phyloP scores from a whole-genome alignment of 2,329 filamentous ascomycete genomes.

The Neonectria hederae region DNA sequence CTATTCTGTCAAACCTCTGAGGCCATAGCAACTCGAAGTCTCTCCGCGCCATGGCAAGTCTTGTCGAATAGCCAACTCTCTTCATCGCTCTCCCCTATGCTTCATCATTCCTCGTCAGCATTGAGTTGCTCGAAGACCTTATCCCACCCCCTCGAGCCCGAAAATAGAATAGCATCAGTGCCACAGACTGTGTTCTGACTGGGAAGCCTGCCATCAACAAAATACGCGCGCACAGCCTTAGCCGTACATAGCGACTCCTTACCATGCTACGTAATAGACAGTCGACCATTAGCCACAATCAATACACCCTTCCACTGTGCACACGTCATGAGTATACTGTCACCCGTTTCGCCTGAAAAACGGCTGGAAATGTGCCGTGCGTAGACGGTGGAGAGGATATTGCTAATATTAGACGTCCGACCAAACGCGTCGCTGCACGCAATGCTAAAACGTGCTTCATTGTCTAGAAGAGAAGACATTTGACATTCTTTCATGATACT shows the following conservation, averaged over 20 bases:
- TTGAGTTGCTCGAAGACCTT: slow-evolving; percentile 15
- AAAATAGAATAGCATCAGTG: slow-evolving; percentile 21
- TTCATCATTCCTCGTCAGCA: not conserved
- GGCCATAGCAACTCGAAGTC: not conserved
- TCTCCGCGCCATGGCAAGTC: not conserved
- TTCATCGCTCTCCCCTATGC: not conserved
- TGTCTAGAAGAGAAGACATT: not conserved
- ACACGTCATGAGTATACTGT: slow-evolving; percentile 40
- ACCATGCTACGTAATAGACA: slow-evolving; percentile 13
- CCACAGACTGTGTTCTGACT: slow-evolving; percentile 26
- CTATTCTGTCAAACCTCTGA: not conserved
- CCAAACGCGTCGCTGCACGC: slow-evolving; percentile 48
- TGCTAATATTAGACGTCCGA: slow-evolving; percentile 40
- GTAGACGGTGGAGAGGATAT: slow-evolving; percentile 39
- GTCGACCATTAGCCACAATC: slow-evolving; percentile 19
- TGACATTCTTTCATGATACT: not conserved
- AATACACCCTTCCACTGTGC: slow-evolving; percentile 50
- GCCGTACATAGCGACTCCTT: slow-evolving; percentile 31
- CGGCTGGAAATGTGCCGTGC: slow-evolving; percentile 40
- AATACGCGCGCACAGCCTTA: slow-evolving; percentile 27
- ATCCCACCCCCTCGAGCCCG: slow-evolving; percentile 26
- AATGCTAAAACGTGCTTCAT: slow-evolving; percentile 37
- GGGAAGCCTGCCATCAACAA: slow-evolving; percentile 29
- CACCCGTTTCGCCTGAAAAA: slow-evolving; percentile 38
- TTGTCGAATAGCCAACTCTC: not conserved